phyloP scores from a whole-genome alignment of 768 basidiomycete species.

The Macrolepiota dolichaula region DNA sequence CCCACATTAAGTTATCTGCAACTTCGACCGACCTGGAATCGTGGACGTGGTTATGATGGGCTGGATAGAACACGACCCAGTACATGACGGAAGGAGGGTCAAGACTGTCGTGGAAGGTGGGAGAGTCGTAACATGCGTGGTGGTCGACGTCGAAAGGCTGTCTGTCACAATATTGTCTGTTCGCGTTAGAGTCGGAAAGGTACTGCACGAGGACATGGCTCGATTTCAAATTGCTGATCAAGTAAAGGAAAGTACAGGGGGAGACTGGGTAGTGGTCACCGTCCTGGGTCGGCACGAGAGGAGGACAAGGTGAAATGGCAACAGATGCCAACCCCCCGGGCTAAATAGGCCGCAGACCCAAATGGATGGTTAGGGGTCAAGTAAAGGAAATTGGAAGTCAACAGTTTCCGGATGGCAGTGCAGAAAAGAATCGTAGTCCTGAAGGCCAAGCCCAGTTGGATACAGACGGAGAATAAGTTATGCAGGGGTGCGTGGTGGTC shows the following conservation, averaged over 20 bases:
- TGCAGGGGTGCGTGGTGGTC: background rate
- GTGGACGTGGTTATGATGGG: conserved; percentile 1
- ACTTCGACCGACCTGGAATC: conserved; percentile 7
- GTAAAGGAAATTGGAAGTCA: too few species aligned
- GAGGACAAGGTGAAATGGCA: background rate
- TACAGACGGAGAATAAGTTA: conserved; percentile 5
- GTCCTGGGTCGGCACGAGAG: background rate
- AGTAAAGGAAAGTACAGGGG: background rate
- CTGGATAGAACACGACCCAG: background rate
- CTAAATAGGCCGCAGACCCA: conserved; percentile 5
- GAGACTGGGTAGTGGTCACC: background rate
- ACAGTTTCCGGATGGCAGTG: background rate
- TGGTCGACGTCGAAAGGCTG: conserved; percentile 6
- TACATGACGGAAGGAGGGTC: conserved; percentile 3
- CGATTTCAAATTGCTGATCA: conserved; percentile 17
- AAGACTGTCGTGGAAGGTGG: conserved; percentile 8
- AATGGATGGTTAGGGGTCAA: background rate
- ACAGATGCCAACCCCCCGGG: background rate
- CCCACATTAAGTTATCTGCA: background rate
- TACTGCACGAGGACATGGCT: conserved; percentile 9
- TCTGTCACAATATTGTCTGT: conserved; percentile 9
- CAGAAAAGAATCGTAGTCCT: background rate
- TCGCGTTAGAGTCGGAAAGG: conserved; percentile 7
- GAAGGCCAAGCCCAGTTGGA: background rate
- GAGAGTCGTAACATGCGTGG: conserved; percentile 9